phyloP scores from a whole-genome alignment of 78 protist genomes.

The Tieghemostelium lacteum region DNA sequence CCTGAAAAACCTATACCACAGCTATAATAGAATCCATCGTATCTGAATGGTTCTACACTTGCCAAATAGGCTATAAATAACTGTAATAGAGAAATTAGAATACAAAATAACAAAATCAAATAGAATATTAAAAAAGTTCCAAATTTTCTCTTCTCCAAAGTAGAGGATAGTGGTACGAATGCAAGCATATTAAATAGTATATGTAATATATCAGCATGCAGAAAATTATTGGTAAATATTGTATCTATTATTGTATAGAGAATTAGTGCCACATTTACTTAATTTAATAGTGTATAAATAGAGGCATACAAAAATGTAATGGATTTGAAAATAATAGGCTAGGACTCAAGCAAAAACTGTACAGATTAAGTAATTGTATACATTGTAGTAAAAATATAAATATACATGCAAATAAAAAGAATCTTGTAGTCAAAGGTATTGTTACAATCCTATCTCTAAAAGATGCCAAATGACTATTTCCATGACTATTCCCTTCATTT shows the following conservation, averaged over 20 bases:
- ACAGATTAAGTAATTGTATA: background rate
- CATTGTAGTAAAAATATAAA: background rate
- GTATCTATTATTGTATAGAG: constrained; percentile 9
- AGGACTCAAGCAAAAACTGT: background rate
- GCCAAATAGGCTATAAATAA: background rate
- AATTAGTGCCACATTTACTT: background rate
- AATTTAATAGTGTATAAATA: background rate
- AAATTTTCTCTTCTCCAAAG: constrained; percentile 19
- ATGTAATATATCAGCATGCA: constrained; percentile 29
- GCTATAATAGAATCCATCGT: background rate
- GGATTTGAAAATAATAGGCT: background rate
- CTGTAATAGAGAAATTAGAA: background rate
- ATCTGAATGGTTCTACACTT: background rate
- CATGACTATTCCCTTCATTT: background rate
- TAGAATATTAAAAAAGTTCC: constrained; percentile 24
- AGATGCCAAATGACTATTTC: background rate
- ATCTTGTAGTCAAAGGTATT: constrained; percentile 37
- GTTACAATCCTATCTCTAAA: background rate
- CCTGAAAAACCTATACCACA: constrained; percentile 54
- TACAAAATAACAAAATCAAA: constrained; percentile 23
- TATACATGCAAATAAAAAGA: constrained; percentile 23
- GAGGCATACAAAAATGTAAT: background rate
- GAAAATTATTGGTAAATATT: background rate
- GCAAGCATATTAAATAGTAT: constrained; percentile 44
- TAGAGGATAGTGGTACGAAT: background rate